Evolutionary conservation across 164 flowering plant genomes (phyloP).

Genomic region (Stephania yunnanensis): DNA sequence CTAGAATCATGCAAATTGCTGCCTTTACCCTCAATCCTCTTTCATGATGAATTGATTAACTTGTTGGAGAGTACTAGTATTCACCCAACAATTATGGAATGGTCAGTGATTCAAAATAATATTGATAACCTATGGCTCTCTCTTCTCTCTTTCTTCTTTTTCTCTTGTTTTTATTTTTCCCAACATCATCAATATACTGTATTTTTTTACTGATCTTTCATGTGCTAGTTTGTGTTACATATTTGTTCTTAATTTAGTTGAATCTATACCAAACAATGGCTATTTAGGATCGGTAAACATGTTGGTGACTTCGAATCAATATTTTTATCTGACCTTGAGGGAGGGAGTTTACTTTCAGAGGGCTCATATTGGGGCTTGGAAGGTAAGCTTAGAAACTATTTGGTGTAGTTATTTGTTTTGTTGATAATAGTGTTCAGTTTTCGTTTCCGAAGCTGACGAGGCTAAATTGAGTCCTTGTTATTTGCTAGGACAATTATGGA

Average conservation of each 20-base stretch:
- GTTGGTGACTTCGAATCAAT: slow-evolving; percentile 67
- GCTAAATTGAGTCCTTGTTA: slow-evolving; percentile 5
- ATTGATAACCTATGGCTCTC: neutral
- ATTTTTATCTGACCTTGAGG: slow-evolving; percentile 65
- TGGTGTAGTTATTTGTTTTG: neutral
- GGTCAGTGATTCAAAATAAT: slow-evolving; percentile 33
- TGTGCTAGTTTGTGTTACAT: slow-evolving; percentile 5
- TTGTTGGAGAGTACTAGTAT: slow-evolving; percentile 41
- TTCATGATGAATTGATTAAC: slow-evolving; percentile 64
- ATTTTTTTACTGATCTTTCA: neutral
- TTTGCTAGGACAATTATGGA: slow-evolving; percentile 73
- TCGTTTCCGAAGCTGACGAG: neutral
- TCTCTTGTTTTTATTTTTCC: too few relatives aligned
- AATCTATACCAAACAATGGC: neutral
- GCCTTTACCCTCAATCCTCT: slow-evolving; percentile 48
- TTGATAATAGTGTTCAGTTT: slow-evolving; percentile 2
- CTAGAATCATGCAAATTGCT: slow-evolving; percentile 61
- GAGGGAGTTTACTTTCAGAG: slow-evolving; percentile 40
- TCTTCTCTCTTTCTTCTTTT: neutral
- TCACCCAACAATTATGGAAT: slow-evolving; percentile 60
- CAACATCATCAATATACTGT: neutral
- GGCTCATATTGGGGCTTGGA: slow-evolving; percentile 47
- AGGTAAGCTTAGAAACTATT: slow-evolving; percentile 32
- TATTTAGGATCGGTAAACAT: slow-evolving; percentile 67
- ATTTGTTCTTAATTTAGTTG: neutral